Percentiles rank a stretch among this genome's conserved stretches.
phyloP scores from a whole-genome alignment of 208 protist species.

The Phytomonas francai region DNA sequence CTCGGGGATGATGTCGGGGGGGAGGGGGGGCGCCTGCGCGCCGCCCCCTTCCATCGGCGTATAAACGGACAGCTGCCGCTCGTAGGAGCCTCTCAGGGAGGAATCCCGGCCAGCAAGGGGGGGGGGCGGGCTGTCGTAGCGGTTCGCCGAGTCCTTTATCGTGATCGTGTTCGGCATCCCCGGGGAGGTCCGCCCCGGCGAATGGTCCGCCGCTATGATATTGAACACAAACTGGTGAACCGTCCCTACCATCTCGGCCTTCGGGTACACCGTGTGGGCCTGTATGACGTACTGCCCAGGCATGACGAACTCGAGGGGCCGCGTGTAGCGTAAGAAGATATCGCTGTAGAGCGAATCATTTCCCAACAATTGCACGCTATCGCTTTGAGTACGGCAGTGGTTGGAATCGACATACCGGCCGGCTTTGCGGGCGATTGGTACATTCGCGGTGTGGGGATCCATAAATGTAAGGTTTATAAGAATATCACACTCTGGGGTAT shows the following conservation, averaged over 20 bases:
- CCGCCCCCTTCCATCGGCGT: neutral
- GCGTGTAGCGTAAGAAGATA: conserved; percentile 48
- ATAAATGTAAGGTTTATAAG: neutral
- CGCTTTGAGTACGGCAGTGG: neutral
- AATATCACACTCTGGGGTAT: neutral
- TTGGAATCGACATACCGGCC: neutral
- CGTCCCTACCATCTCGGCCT: conserved; percentile 30
- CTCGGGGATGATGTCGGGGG: conserved; percentile 47
- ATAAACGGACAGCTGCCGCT: conserved; percentile 5
- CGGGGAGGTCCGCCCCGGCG: no score
- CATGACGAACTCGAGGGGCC: conserved; percentile 44
- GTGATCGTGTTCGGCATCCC: no score
- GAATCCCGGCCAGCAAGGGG: neutral
- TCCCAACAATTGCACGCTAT: conserved; percentile 23
- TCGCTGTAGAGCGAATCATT: conserved; percentile 42
- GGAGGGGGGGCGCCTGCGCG: conserved; percentile 7
- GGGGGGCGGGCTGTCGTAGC: conserved; percentile 2
- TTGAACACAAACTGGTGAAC: conserved; percentile 66
- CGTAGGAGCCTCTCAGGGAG: no score
- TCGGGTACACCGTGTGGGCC: conserved; percentile 55
- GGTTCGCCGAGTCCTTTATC: neutral
- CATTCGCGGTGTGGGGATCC: neutral
- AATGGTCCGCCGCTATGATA: conserved; percentile 11
- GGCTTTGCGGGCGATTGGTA: neutral
- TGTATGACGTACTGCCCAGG: conserved; percentile 50